Evolutionary conservation across 352 stramenopile species (phyloP), one percentile per base, ranked within the genome.

Genomic region (Phytophthora cryptogea): DNA sequence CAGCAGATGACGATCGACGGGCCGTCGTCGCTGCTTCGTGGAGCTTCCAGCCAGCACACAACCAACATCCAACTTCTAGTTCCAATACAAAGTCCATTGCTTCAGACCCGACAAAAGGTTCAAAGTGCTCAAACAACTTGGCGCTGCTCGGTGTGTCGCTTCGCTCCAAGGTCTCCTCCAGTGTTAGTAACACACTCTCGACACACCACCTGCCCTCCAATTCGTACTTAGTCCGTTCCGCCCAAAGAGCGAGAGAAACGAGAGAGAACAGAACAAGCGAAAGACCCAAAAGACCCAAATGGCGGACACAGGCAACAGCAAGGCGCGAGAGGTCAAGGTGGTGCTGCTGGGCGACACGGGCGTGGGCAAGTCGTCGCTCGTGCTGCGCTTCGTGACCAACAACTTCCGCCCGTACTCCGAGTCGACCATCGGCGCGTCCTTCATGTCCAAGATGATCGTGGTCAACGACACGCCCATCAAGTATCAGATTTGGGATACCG

Each of bases 401-500:
- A 96, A 98, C 74, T 99, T 99, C 76, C 89, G 91, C 28, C 91
- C 96, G 44, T 98, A 98, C 72, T 93, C 79, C 13, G 94, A 99
- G 79, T 97, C 93, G 27, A 99, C 97, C 13, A 99, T 99, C 66
- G 96, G 97, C 59, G 96, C 96, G 27, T 97, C 92, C 40, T 99
- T 98, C 87, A 97, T 99, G 90, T 92, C 75, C 54, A 98, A 99
- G 81, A 97, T 97, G 68, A 94, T 98, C 51, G 80, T 95, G 35
- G 86, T 98, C 36, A 93, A 97, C 55, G 88, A 94, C 66, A 84
- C 85, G 42, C 83, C 90, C 44, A 95, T 97, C 62, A 97, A 98
- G 81, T 98, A 98, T 70, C 93, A 99, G 77, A 99, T 99, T 70
- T 99, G 96, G 96, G 96, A 99, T 73, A 99, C 97, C 11, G 97